phyloP scores from a whole-genome alignment of 1,284 basidiomycete genomes.

The Trichosporon sp. region DNA sequence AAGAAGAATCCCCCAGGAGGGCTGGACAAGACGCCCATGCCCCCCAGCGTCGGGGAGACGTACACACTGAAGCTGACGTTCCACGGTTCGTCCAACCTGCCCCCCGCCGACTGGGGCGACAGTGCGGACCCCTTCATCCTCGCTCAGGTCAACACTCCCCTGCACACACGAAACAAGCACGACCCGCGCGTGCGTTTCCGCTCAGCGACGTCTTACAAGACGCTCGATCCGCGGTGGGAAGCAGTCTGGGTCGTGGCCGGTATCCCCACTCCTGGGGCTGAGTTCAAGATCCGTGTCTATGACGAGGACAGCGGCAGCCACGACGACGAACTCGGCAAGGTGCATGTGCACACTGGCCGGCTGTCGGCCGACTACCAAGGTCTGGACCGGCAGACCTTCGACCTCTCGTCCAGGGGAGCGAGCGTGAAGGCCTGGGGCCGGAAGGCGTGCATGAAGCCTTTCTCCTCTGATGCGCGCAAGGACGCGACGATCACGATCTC shows the following conservation, averaged over 20 bases:
- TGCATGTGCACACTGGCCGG: constrained; percentile 40
- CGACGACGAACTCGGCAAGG: constrained; percentile 60
- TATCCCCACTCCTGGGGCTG: constrained; percentile 53
- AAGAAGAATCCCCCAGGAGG: constrained; percentile 26
- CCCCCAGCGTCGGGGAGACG: constrained; percentile 33
- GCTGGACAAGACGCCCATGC: constrained; percentile 23
- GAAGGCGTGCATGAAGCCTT: background rate
- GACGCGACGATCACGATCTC: constrained; percentile 40
- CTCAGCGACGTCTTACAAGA: constrained; percentile 55
- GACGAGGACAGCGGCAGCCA: constrained; percentile 60
- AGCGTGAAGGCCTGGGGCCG: constrained; percentile 45
- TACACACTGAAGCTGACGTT: constrained; percentile 59
- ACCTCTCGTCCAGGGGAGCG: constrained; percentile 57
- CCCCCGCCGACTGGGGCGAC: constrained; percentile 56
- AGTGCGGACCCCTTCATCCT: constrained; percentile 59
- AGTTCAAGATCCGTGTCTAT: constrained; percentile 50
- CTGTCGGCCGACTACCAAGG: constrained; percentile 37
- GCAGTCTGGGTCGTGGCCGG: constrained; percentile 59
- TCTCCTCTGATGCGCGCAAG: background rate
- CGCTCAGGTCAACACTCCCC: constrained; percentile 41
- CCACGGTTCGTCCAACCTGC: constrained; percentile 57
- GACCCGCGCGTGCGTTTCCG: constrained; percentile 57
- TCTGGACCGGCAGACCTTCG: constrained; percentile 33
- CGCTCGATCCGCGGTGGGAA: constrained; percentile 58
- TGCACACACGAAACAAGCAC: constrained; percentile 25